Evolutionary conservation across 2,329 filamentous ascomycete species (phyloP), one percentile per base, ranked within the genome.

Genomic region (Claviceps humidiphila): DNA sequence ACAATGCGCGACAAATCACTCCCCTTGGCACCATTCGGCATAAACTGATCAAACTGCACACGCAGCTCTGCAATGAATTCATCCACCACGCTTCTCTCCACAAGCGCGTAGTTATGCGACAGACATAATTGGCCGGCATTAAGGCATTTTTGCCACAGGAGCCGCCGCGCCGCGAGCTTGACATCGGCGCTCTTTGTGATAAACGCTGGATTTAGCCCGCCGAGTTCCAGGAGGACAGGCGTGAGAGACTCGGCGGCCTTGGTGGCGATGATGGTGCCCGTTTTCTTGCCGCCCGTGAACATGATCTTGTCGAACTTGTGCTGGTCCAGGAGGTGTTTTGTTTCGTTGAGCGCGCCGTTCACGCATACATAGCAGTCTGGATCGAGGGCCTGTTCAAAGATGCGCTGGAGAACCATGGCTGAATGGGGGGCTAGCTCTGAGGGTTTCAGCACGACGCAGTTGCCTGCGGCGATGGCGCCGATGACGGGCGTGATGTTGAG

Each of bases 271-370:
- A 97, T 90, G 64, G 84, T 89, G 63, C 87, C 93, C 17, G 96
- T 89, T 30, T 66, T 72, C 50, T 78, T 77, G 61, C 82, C 84
- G 51, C 93, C 93, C 1, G 93, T 98, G 73, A 95, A 98, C 74
- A 93, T 90, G 63, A 98, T 94, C 78, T 96, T 97, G 72, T 94
- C 90, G 85, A 90, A 98, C 68, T 91, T 91, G 72, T 89, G 20
- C 5, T 14, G 81, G 53, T 91, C 81, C 38, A 98, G 77, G 45
- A 97, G 72, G 13, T 82, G 82, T 46, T 86, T 88, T 4, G 86
- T 89, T 74, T 95, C 89, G 4, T 84, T 76, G 20, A 95, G 71
- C 30, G 74, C 82, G 55, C 93, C 93, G 65, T 96, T 93, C 58
- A 96, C 74, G 54, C 89, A 79, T 39, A 74, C 72, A 69, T 89